phyloP scores from a whole-genome alignment of 805 yeast species.

The Saitoella complicata region DNA sequence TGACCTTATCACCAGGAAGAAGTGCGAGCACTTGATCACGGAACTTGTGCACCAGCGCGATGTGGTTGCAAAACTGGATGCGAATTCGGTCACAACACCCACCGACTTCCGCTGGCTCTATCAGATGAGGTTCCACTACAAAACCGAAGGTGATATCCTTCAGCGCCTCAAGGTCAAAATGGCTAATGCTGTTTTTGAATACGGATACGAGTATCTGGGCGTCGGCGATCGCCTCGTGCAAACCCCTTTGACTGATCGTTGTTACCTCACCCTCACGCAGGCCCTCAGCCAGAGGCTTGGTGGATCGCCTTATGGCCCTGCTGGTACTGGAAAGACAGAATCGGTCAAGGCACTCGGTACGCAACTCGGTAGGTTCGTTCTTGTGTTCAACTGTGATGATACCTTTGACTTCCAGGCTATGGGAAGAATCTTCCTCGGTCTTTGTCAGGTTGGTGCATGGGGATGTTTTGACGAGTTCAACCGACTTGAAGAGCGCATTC shows the following conservation, averaged over 20 bases:
- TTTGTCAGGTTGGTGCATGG: slow-evolving; percentile 78
- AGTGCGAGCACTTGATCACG: slow-evolving; percentile 44
- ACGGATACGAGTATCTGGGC: slow-evolving; percentile 78
- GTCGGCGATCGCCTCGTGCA: slow-evolving; percentile 53
- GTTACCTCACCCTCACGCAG: slow-evolving; percentile 54
- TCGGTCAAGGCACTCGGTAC: slow-evolving; percentile 71
- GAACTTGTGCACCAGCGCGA: slow-evolving; percentile 49
- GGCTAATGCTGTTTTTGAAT: slow-evolving; percentile 33
- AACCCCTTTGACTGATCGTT: slow-evolving; percentile 53
- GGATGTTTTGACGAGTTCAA: slow-evolving; percentile 95
- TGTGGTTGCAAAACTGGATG: slow-evolving; percentile 18
- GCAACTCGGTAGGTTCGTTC: slow-evolving; percentile 60
- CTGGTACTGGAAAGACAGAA: slow-evolving; percentile 96
- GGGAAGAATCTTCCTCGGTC: slow-evolving; percentile 59
- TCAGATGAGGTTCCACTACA: slow-evolving; percentile 35
- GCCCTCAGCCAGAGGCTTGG: slow-evolving; percentile 63
- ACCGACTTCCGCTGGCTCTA: slow-evolving; percentile 31
- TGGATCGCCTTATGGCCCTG: slow-evolving; percentile 90
- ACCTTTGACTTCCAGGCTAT: slow-evolving; percentile 67
- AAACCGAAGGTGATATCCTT: slow-evolving; percentile 1
- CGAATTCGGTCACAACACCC: slow-evolving; percentile 5
- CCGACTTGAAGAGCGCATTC: slow-evolving; percentile 48
- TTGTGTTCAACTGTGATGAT: slow-evolving; percentile 86
- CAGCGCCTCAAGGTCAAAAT: slow-evolving; percentile 31
- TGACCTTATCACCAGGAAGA: slow-evolving; percentile 23